Evolutionary conservation across 1,139 yeast species (phyloP), one percentile per base, ranked within the genome.

Genomic region (Hemisphaericaspora xylanilytica): DNA sequence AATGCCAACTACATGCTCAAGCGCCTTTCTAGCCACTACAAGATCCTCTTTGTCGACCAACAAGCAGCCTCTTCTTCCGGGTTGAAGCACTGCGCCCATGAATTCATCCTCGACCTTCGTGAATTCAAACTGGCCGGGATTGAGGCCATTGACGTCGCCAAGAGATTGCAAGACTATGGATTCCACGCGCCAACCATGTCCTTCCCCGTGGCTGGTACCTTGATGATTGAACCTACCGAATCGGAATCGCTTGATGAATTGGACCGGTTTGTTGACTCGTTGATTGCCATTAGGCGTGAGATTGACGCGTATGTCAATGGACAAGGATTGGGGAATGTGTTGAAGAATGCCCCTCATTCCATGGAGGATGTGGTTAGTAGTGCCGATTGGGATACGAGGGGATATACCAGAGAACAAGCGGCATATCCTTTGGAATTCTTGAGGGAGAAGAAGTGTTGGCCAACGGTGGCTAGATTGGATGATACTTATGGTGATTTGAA

Each of bases 181-280:
- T 92, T 92, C 81, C 98, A 92, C 63, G 97, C 97, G 1, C 98
- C 98, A 50, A 92, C 98, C 36, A 82, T 92, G 88, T 92, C 97
- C 1, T 92, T 94, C 86, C 98, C 98, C 16, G 96, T 92, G 38
- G 90, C 97, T 10, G 95, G 95, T 45, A 92, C 98, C 3, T 75
- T 92, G 52, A 92, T 92, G 98, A 82, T 92, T 49, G 98, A 92
- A 67, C 98, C 98, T 43, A 92, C 98, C 4, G 98, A 92, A 65
- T 83, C 94, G 16, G 98, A 92, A 67, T 81, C 88, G 57, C 67
- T 85, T 56, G 85, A 73, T 40, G 98, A 92, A 67, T 73, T 92
- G 50, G 94, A 92, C 64, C 77, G 97, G 55, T 92, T 92, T 64
- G 81, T 89, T 45, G 92, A 88, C 45, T 80, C 97, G 2, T 76